phyloP scores from a whole-genome alignment of 164 flowering plant species.

The Buxus sempervirens region DNA sequence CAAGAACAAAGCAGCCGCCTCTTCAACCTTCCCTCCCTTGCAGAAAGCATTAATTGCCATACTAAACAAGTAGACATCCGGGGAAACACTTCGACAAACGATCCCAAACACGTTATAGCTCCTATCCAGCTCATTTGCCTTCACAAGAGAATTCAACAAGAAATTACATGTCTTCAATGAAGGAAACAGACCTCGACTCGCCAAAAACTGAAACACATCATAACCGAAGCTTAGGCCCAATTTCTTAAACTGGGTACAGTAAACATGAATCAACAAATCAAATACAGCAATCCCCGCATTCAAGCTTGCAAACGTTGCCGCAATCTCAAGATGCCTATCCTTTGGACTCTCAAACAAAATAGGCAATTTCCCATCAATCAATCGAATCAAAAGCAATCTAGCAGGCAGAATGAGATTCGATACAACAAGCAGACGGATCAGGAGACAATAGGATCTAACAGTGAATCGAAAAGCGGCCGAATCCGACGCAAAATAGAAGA shows the following conservation, averaged over 20 bases:
- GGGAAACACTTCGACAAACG: slow-evolving; percentile 29
- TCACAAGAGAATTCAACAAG: slow-evolving; percentile 55
- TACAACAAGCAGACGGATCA: slow-evolving; percentile 47
- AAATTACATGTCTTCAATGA: slow-evolving; percentile 58
- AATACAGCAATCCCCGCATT: slow-evolving; percentile 17
- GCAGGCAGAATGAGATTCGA: slow-evolving; percentile 43
- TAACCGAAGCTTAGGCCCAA: slow-evolving; percentile 33
- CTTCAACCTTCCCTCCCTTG: slow-evolving; percentile 48
- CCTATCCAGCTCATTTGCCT: slow-evolving; percentile 40
- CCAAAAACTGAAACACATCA: slow-evolving; percentile 47
- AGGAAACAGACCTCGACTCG: slow-evolving; percentile 41
- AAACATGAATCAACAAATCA: slow-evolving; percentile 67
- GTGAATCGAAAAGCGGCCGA: slow-evolving; percentile 40
- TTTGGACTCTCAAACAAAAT: slow-evolving; percentile 20
- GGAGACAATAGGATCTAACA: slow-evolving; percentile 51
- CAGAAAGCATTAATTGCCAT: slow-evolving; percentile 57
- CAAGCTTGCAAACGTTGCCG: slow-evolving; percentile 15
- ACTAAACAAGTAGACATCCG: slow-evolving; percentile 54
- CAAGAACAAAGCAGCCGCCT: slow-evolving; percentile 48
- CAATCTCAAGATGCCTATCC: slow-evolving; percentile 42
- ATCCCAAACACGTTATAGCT: slow-evolving; percentile 41
- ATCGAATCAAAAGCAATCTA: slow-evolving; percentile 53
- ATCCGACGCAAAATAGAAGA: slow-evolving; percentile 50
- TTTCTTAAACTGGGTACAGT: slow-evolving; percentile 47
- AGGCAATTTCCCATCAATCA: slow-evolving; percentile 58